Evolutionary conservation across 805 yeast genomes (phyloP).

Genomic region (Starmera quercuum): DNA sequence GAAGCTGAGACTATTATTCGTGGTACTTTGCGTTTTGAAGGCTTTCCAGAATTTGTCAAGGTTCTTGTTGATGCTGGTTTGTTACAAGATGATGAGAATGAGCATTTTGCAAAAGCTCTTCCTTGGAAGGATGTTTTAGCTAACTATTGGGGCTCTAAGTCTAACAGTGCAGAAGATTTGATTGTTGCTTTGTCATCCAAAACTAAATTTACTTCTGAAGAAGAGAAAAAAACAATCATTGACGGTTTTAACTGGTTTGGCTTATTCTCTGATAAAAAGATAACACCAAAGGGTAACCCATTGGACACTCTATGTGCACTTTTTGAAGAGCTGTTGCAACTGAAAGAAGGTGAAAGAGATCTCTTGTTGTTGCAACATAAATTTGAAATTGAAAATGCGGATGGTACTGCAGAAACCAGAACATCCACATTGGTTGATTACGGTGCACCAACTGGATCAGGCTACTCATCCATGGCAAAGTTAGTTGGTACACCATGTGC

Average conservation of each 20-base stretch:
- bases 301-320: slow-evolving; percentile 96
- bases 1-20: slow-evolving; percentile 96
- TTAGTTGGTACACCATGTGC: slow-evolving; percentile 98
- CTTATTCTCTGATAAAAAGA: slow-evolving; percentile 66
- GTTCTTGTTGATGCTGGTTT: slow-evolving; percentile 92
- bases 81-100: slow-evolving; percentile 68
- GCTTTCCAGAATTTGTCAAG: slow-evolving; percentile 97
- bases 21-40: slow-evolving; percentile 97
- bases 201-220: slow-evolving; percentile 73
- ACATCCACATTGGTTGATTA: slow-evolving; percentile 93
- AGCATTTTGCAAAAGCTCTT: slow-evolving; percentile 45
- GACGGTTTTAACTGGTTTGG: slow-evolving; percentile 94
- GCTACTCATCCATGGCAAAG: slow-evolving; percentile 97
- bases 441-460: slow-evolving; percentile 75
- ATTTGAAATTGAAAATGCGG: slow-evolving; percentile 95
- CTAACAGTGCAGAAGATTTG: slow-evolving; percentile 65
- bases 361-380: slow-evolving; percentile 94
- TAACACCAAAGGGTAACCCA: slow-evolving; percentile 88
- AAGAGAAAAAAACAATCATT: slow-evolving; percentile 79
- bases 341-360: slow-evolving; percentile 92
- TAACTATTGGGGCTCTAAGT: slow-evolving; percentile 63
- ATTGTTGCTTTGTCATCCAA: slow-evolving; percentile 66
- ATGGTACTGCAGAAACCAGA: slow-evolving; percentile 85
- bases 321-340: slow-evolving; percentile 92
- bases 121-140: slow-evolving; percentile 91